Base-by-base conservation (phyloP, 495 filamentous ascomycete species). In the Trichoderma virens region DNA sequence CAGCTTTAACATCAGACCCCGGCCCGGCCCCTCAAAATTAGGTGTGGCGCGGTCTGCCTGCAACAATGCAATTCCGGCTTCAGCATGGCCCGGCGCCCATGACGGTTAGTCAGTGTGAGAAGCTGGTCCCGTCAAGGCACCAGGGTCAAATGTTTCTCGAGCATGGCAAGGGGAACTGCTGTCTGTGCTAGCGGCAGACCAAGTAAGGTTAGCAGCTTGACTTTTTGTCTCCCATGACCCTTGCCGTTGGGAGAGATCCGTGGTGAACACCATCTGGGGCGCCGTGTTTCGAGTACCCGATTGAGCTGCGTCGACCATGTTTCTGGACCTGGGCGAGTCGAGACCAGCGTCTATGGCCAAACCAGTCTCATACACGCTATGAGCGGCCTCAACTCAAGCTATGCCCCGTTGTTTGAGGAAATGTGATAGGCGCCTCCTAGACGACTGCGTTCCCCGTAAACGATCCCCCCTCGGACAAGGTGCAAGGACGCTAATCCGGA, bases 1-100 rank as follows among this genome's bases (percentile, higher is more conserved):
- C 72, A 72, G 54, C 68, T 71, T 71, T 71, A 30, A 31, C 51
- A 30, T 27, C 51, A 56, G 51, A 56, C 51, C 51, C 51, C 51
- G 51, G 51, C 51, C 25, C 25, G 51, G 25, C 51, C 51, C 51
- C 51, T 56, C 51, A 27, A 30, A 14, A 56, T 56, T 28, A 56
- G 27, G 51, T 56, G 51, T 56, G 51, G 51, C 51, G 51, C 51
- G 51, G 51, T 9, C 25, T 28, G 23, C 25, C 51, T 56, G 51
- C 27, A 56, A 56, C 51, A 25, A 30, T 13, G 51, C 51, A 56
- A 39, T 27, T 41, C 61, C 61, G 61, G 61, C n/a, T 62, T 7
- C 61, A 34, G 27, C 35, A n/a, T 39, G n/a, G 31, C 59, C 59
- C 59, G 35, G 51, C 25, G 25, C n/a, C n/a, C 27, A 30, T 56